Base-by-base conservation (phyloP, 805 yeast species). In the Wickerhamiella kazuoi region DNA sequence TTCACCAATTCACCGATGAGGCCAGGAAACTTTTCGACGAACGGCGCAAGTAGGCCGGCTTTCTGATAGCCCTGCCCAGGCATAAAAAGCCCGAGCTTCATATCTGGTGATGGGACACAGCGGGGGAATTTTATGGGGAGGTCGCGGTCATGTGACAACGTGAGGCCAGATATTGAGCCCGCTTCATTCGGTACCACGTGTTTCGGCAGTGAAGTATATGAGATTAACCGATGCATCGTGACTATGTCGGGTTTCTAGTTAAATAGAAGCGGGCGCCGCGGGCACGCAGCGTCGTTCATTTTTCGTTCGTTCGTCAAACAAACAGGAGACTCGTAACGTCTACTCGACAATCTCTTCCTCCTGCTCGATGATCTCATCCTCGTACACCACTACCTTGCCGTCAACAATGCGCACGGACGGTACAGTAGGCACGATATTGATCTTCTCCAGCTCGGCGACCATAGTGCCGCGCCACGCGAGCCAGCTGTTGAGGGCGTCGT, bases 401-500 rank as follows among this genome's bases (percentile, higher is more conserved):
- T 50, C 47, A 21, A 35, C 28, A 29, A 44, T 43, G 34, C 41
- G 46, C 35, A 49, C 40, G 15, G 38, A 38, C 38, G 41, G 46
- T 35, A 46, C 50, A 36, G 44, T 46, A 24, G 51, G 50, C 9
- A 19, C 23, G 32, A 40, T 31, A 35, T 46, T 45, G 32, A 30
- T 20, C 24, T 30, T 36, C 35, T 30, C 64, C 50, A 75, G 63
- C 56, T 62, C 60, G 30, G 62, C 56, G 35, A 64, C 65, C 36
- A 71, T 67, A 28, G 62, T 53, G 26, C 66, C 55, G 68, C 96
- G 74, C 76, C 82, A 90, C 30, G 68, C 59, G 51, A 61, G 69
- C 99, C 99, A 90, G 57, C 80, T 84, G 55, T 77, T 77, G 56
- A 84, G 69, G 55, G 76, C 65, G 52, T 70, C 69, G 65, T 90